phyloP scores from a whole-genome alignment of 345 rosid species.

The Populus pruinosa region DNA sequence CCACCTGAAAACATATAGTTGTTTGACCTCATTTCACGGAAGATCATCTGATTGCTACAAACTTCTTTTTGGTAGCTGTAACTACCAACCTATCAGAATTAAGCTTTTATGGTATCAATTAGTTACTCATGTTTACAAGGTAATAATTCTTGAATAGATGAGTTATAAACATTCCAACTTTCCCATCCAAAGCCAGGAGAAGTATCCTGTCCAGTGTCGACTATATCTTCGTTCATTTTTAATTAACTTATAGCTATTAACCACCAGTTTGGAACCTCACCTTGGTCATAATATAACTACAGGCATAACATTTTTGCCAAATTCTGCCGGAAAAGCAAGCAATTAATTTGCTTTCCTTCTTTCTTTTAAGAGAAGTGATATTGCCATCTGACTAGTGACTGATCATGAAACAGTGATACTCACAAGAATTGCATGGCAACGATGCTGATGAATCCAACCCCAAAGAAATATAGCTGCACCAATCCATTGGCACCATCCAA shows the following conservation, averaged over 20 bases:
- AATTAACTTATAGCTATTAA: neutral
- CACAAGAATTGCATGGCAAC: conserved; percentile 66
- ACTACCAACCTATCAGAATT: neutral
- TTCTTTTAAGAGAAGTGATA: neutral
- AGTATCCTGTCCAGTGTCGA: neutral
- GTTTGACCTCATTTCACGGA: neutral
- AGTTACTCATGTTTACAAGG: neutral
- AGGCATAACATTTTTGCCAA: neutral
- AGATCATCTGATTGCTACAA: neutral
- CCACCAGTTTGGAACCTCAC: neutral
- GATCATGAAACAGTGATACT: conserved; percentile 5
- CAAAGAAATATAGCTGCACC: conserved; percentile 58
- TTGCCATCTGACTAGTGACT: neutral
- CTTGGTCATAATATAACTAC: neutral
- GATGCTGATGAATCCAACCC: conserved; percentile 74
- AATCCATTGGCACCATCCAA: conserved; percentile 57
- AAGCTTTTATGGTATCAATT: neutral
- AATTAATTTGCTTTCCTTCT: neutral
- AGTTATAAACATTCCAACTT: neutral
- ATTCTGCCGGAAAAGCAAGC: neutral
- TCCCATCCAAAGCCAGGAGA: neutral
- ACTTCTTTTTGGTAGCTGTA: neutral
- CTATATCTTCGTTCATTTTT: neutral
- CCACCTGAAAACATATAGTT: neutral
- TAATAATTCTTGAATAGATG: neutral